Evolutionary conservation across 169 alveolate genomes (phyloP), one percentile per base, ranked within the genome.

Genomic region (Cryptosporidium muris): DNA sequence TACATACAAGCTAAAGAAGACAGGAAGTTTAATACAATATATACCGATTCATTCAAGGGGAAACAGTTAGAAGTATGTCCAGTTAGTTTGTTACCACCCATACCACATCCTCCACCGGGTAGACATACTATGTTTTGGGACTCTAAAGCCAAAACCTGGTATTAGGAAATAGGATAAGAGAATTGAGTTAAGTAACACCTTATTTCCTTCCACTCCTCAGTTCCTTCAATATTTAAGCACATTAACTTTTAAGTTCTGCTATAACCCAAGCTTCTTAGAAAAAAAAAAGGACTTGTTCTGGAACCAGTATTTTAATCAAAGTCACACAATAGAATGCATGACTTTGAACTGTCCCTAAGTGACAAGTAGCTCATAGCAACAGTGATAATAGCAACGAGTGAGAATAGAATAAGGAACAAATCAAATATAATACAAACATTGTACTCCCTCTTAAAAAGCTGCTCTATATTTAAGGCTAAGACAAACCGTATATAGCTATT

Each of bases 71-170:
- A 66, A 0, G 68, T 74, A 12, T 74, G 85, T 54, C 85, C 85
- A 2, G 85, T 74, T 45, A 74, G 85, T 58, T 60, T 74, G 38
- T 64, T 74, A 2, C 85, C 85, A 25, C 85, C 85, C 9, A 58
- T 74, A 36, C 85, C 85, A 14, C 16, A 54, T 60, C 85, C 85
- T 16, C 85, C 85, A 25, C 85, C 85, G 7, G 85, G 85, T 14
- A 74, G 85, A 42, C 66, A 56, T 36, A 74, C 85, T 7, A 74
- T 74, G 85, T 74, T 74, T 51, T 74, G 85, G 85, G 85, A 74
- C 58, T 74, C 85, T 5, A 60, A 58, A 14, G 40, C 85, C 4
- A 74, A 74, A 45, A 74, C 40, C 42, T 74, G 85, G 85, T 74
- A 74, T 64, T 74, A 74, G 9, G 6, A 25, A 25, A 25, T 25